Evolutionary conservation across 306 rosid genomes (phyloP), one percentile per base, ranked within the genome.

Genomic region (Begonia peltatifolia): DNA sequence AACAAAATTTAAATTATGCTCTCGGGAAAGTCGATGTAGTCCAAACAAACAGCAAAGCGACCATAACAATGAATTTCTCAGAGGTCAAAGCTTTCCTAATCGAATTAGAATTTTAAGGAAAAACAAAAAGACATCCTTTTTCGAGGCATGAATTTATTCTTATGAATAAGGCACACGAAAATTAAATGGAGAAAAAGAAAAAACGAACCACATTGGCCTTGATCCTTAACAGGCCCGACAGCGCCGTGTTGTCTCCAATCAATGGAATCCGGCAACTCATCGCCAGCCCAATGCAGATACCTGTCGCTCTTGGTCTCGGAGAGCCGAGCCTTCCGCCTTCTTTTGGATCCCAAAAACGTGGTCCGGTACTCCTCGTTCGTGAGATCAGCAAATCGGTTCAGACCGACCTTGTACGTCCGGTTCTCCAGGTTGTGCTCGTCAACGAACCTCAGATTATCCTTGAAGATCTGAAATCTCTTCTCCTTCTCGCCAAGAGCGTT

Each of bases 291-390:
- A 12, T 9, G 22, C 53, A n/a, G 14, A 50, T 50, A 50, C 16
- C 53, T 13, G 22, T 15, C 11, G 22, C 53, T 50, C 53, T 13
- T 50, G 17, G 6, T 50, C 25, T 12, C 22, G 1, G 17, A 16
- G 16, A 15, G 9, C 11, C 17, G 17, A 15, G 12, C 3, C 17
- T 50, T 17, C 53, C 11, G 17, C 18, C 22, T 4, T 5, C 9
- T 17, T 20, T 14, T n/a, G 17, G 17, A n/a, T 11, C 53, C 53
- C 22, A 50, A 50, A 11, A 12, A 50, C 25, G 18, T 50, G 22
- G 53, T 8, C 22, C 20, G 53, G 53, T 50, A 50, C 53, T 50
- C 53, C 12, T 50, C 53, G 53, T 50, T 50, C 2, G 53, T 50
- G 18, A 50, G 20, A 15, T 50, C 53, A n/a, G 53, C 53, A 17